A percentile compares a stretch with the other conserved stretches of the same genome.
Conservation (phyloP, 768 basidiomycete species). For the Clavulina sp. region DNA sequence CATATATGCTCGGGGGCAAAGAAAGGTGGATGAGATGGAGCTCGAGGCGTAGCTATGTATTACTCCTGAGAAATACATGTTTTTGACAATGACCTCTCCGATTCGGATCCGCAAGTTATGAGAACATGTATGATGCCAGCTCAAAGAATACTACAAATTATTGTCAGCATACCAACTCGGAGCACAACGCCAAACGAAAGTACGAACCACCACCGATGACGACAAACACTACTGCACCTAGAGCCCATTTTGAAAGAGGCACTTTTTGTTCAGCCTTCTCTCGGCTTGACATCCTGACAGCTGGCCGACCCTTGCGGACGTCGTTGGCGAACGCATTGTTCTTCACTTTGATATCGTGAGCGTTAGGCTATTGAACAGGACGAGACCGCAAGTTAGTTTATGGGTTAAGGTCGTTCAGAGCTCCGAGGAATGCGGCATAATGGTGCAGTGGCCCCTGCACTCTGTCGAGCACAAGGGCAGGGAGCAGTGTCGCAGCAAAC, state of each 20-base stretch:
- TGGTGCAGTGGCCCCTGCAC: too few species aligned
- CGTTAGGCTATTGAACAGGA: too few species aligned
- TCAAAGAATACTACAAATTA: conserved; percentile 52
- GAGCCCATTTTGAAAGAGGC: conserved; percentile 57
- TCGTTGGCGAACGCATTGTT: conserved; percentile 67
- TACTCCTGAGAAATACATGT: conserved; percentile 40
- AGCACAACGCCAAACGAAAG: not conserved
- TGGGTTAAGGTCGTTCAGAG: too few species aligned
- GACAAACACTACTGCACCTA: conserved; percentile 59
- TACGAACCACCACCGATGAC: conserved; percentile 61
- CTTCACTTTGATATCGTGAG: conserved; percentile 47
- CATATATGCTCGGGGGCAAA: conserved; percentile 80
- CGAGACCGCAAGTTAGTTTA: too few species aligned
- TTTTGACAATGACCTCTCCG: conserved; percentile 12
- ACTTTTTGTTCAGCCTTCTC: conserved; percentile 54
- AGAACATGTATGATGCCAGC: conserved; percentile 44
- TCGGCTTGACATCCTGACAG: conserved; percentile 51
- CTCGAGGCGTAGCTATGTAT: conserved; percentile 51
- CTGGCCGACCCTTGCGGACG: conserved; percentile 58
- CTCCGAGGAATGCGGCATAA: too few species aligned
- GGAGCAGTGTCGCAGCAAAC: too few species aligned
- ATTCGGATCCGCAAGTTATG: conserved; percentile 20
- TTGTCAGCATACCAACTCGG: not conserved
- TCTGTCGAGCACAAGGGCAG: too few species aligned
- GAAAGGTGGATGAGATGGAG: conserved; percentile 70